Evolutionary conservation across 345 rosid genomes (phyloP).

Genomic region (Salix viminalis): DNA sequence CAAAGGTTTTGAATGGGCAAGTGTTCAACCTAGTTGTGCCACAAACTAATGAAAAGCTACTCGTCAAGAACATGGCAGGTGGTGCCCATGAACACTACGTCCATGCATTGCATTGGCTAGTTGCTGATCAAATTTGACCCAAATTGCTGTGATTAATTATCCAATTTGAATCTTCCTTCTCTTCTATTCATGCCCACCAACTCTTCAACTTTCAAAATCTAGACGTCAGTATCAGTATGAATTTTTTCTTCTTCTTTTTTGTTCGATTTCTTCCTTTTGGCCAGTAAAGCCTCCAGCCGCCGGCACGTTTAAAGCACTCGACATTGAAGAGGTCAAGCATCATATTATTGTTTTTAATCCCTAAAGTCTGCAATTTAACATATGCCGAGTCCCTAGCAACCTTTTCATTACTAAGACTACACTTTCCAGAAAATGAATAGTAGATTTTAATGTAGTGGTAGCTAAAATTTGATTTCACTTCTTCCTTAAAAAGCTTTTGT

Average conservation of each 20-base stretch:
- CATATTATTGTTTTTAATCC: background rate
- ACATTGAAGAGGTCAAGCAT: background rate
- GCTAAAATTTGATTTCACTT: background rate
- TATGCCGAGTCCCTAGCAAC: too few relatives aligned
- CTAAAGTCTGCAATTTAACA: background rate
- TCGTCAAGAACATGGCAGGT: background rate
- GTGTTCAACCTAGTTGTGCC: too few relatives aligned
- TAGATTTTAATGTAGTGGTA: background rate
- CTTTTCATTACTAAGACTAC: too few relatives aligned
- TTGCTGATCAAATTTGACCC: background rate
- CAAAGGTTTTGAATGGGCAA: too few relatives aligned
- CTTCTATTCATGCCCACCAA: background rate
- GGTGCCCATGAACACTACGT: background rate
- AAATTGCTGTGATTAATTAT: background rate
- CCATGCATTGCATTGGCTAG: background rate
- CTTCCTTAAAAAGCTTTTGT: background rate
- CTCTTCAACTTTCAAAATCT: background rate
- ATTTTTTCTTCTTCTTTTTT: background rate
- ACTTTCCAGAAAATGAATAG: too few relatives aligned
- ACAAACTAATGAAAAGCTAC: background rate
- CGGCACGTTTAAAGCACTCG: background rate
- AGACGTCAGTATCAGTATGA: background rate
- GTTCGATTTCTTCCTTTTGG: background rate
- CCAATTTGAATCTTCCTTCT: background rate
- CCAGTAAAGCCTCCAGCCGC: background rate